Percentiles rank a stretch among this genome's conserved stretches.
phyloP scores from a whole-genome alignment of 768 basidiomycete species.

The Boletus insuetus region DNA sequence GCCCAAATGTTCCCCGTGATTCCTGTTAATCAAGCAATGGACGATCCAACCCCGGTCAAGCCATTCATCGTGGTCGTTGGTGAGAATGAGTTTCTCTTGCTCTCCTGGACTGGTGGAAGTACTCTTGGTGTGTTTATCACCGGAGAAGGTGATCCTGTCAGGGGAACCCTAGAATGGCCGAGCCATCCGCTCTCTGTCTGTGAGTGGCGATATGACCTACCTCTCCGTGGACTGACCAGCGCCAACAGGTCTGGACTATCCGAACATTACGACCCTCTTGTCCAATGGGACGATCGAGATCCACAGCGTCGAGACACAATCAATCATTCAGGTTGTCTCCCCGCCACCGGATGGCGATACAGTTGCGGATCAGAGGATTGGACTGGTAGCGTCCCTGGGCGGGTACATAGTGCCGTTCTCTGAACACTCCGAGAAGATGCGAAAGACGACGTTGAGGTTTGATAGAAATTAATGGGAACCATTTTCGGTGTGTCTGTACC shows the following conservation, averaged over 20 bases:
- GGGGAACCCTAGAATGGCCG: constrained; percentile 87
- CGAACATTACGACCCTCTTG: constrained; percentile 75
- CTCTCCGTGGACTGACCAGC: not conserved
- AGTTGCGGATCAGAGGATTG: constrained; percentile 25
- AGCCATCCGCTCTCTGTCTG: constrained; percentile 73
- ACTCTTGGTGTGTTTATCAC: constrained; percentile 88
- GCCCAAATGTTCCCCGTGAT: constrained; percentile 70
- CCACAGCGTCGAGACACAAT: constrained; percentile 74
- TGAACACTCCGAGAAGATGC: constrained; percentile 41
- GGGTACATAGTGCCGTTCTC: constrained; percentile 44
- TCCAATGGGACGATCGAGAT: constrained; percentile 78
- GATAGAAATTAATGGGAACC: constrained; percentile 10
- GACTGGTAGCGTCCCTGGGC: constrained; percentile 28
- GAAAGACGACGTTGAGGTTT: constrained; percentile 31
- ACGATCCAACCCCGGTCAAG: constrained; percentile 42
- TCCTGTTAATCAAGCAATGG: constrained; percentile 70
- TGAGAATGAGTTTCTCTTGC: constrained; percentile 78
- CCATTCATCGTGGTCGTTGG: constrained; percentile 76
- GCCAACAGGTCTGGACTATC: constrained; percentile 70
- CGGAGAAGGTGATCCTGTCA: constrained; percentile 80
- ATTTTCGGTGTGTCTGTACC: constrained; percentile 22
- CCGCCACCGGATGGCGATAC: constrained; percentile 37
- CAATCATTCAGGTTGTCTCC: constrained; percentile 65
- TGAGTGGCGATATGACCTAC: constrained; percentile 39
- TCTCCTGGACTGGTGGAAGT: constrained; percentile 78